Evolutionary conservation across 345 rosid genomes (phyloP), one percentile per base, ranked within the genome.

Genomic region (Brassica juncea): DNA sequence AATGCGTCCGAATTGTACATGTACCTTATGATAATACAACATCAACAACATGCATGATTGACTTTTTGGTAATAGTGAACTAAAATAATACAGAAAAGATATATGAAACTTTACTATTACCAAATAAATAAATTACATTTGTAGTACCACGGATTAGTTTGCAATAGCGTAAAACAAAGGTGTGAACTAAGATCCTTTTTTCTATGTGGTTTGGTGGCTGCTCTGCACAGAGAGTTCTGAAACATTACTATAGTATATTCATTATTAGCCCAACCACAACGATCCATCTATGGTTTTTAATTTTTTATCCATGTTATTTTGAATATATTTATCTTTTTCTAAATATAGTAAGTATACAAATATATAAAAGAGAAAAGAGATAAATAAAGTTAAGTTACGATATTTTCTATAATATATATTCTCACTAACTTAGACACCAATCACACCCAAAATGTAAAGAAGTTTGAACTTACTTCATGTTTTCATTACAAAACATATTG

Each of bases 141-240:
- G 67, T 30, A 59, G 82, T 79, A 67, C 82, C 31, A 79, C 39
- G 77, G 68, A 58, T 63, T 77, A 64, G 10, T 21, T 77, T 58
- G 31, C 49, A 78, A 49, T 71, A 55, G 68, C 23, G 71, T 27
- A 77, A 70, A 71, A 63, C 66, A 77, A 57, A 72, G 72, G 77
- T 78, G 81, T 72, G 73, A 78, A 78, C 76, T 73, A 67, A 67
- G 35, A 72, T 31, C 73, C 10, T 1, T 66, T 72, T 30, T 58
- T 58, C 72, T 44, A 73, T 73, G 65, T 59, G 42, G 39, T 66
- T 55, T 72, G 72, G 76, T 55, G 77, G 67, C 77, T 66, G 72
- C 77, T 67, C 30, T 78, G 77, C 62, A 72, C 54, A 79, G 73
- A 44, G 67, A 28, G 49, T 78, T 72, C 68, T 55, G 61, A 78